These are phyloP conservation scores for Corymbia citriodora DNA, from an alignment of 441 rosid species.

Conservation along the genomic window DNA sequence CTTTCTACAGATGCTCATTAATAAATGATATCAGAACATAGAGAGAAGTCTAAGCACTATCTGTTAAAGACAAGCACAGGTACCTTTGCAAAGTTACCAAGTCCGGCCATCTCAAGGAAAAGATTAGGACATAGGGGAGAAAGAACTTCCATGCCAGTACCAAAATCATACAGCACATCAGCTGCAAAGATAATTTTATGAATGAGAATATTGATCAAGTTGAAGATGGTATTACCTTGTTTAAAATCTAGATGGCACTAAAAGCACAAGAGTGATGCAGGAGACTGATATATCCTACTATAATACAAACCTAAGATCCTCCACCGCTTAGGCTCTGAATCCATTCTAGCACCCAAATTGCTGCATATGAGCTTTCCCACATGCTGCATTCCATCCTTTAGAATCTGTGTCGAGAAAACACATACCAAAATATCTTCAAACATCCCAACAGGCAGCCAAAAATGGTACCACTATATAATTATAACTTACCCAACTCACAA, in stretches of 20 bases:
- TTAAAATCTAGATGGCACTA: background rate
- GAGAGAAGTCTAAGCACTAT: background rate
- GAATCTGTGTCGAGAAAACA: conserved; percentile 39
- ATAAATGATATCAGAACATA: background rate
- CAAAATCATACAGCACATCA: conserved; percentile 88
- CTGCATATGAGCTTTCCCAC: conserved; percentile 90
- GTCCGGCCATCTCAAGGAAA: conserved; percentile 95
- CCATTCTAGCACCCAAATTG: conserved; percentile 96
- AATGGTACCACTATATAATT: background rate
- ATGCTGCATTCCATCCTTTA: conserved; percentile 98
- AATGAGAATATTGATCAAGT: conserved; percentile 1
- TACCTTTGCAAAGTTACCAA: conserved; percentile 95
- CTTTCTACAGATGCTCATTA: background rate
- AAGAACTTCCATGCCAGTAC: conserved; percentile 85
- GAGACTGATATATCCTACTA: background rate
- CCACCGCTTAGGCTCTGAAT: conserved; percentile 95
- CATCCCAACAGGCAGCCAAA: background rate
- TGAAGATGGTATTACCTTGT: conserved; percentile 2
- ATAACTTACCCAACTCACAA: conserved; percentile 89
- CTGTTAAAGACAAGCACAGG: background rate
- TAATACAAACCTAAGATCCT: conserved; percentile 67
- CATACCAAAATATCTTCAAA: background rate
- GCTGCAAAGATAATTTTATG: conserved; percentile 37
- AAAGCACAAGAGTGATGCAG: background rate
- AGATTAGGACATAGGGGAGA: conserved; percentile 87